A percentile compares a stretch with the other conserved stretches of the same genome.
These are phyloP conservation scores for Pyrenochaeta sp. DNA, from an alignment of 2,329 filamentous ascomycete genomes.

Conservation along the genomic window DNA sequence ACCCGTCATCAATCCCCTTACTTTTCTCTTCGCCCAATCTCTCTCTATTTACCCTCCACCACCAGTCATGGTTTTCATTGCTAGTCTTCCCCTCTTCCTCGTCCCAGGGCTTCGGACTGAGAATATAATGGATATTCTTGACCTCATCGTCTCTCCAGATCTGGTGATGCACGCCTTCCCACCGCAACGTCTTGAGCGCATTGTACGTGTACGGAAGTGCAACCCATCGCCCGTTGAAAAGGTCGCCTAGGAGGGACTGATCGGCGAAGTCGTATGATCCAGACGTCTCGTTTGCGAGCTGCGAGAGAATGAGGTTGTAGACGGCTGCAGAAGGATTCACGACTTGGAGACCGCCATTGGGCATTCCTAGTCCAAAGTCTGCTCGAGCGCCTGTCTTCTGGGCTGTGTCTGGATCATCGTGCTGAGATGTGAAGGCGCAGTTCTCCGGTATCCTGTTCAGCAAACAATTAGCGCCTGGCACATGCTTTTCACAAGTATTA, in stretches of 20 bases:
- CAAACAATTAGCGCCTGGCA: constrained; percentile 2
- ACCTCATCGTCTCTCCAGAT: constrained; percentile 68
- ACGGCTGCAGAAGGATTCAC: constrained; percentile 63
- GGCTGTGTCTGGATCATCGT: constrained; percentile 57
- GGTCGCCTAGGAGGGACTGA: constrained; percentile 64
- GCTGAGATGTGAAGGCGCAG: constrained; percentile 68
- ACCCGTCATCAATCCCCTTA: constrained; percentile 59
- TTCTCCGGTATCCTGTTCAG: constrained; percentile 59
- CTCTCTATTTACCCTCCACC: constrained; percentile 62
- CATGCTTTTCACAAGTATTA: too few species aligned
- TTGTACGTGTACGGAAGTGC: constrained; percentile 68
- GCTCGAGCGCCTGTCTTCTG: constrained; percentile 60
- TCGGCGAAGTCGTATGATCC: constrained; percentile 67
- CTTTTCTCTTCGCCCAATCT: constrained; percentile 58
- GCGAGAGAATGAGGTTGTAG: constrained; percentile 61
- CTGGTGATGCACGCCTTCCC: constrained; percentile 62
- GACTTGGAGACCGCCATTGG: constrained; percentile 68
- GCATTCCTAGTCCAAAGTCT: constrained; percentile 62
- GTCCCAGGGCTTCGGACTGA: constrained; percentile 70
- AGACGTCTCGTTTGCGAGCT: constrained; percentile 54
- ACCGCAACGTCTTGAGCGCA: constrained; percentile 66
- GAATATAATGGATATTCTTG: constrained; percentile 69
- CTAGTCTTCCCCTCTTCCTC: constrained; percentile 55
- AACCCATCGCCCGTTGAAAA: constrained; percentile 66
- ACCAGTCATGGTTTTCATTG: constrained; percentile 64